Conservation (phyloP, 257 asterid species). For the Jacaranda mimosifolia region DNA sequence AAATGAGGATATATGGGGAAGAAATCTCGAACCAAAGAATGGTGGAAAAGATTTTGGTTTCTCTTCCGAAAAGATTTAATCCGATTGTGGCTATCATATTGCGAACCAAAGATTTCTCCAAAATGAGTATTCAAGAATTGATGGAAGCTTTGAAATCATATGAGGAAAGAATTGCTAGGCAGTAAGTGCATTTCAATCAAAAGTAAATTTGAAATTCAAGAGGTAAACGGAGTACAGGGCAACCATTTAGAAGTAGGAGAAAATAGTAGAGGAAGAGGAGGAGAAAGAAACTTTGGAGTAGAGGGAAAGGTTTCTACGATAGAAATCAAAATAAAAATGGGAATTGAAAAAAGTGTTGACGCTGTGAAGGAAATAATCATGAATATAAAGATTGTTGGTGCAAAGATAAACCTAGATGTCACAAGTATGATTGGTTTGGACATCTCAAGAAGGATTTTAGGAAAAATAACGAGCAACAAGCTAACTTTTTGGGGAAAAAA, state of each 20-base stretch:
- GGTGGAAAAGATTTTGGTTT: conserved; percentile 10
- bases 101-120: background rate
- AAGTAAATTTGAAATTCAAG: background rate
- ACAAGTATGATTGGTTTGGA: too few species aligned
- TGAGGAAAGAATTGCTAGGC: background rate
- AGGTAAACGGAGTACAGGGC: background rate
- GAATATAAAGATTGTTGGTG: conserved; percentile 24
- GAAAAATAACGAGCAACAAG: too few species aligned
- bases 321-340: background rate
- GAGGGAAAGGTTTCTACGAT: conserved; percentile 10
- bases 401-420: too few species aligned
- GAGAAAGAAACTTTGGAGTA: background rate
- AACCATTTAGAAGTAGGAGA: background rate
- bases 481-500: background rate
- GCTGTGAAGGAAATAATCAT: background rate
- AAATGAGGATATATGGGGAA: conserved; percentile 15
- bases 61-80: conserved; percentile 16
- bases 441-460: too few species aligned
- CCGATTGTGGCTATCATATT: background rate
- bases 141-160: conserved; percentile 14
- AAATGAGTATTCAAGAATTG: conserved; percentile 20
- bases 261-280: too few species aligned
- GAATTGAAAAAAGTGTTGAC: background rate
- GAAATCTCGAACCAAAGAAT: background rate
- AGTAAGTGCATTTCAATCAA: conserved; percentile 22